Conservation (phyloP, 192 early-diverging fungal genomes). For the Dissophora ornata region DNA sequence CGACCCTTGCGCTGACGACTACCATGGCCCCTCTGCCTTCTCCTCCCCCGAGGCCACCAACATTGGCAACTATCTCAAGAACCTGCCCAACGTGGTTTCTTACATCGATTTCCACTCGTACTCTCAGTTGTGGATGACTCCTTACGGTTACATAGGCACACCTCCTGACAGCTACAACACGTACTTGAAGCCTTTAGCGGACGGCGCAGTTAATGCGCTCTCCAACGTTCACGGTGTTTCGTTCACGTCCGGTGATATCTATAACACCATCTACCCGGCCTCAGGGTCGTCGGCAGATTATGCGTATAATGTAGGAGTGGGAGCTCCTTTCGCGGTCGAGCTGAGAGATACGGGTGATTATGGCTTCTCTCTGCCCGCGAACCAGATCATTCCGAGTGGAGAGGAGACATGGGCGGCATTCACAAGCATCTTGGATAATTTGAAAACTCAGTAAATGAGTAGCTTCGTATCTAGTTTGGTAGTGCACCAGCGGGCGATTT, state of each 20-base stretch:
- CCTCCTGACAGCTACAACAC: constrained; percentile 13
- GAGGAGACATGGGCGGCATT: constrained; percentile 33
- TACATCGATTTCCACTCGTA: constrained; percentile 65
- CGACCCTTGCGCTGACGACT: constrained; percentile 59
- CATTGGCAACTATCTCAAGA: constrained; percentile 54
- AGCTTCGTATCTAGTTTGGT: neutral
- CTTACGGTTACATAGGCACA: constrained; percentile 22
- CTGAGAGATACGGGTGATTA: constrained; percentile 13
- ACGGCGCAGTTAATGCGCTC: constrained; percentile 11
- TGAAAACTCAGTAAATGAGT: neutral
- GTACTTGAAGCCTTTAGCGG: constrained; percentile 23
- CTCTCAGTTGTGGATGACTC: constrained; percentile 54
- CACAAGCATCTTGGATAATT: constrained; percentile 11
- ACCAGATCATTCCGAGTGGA: constrained; percentile 22
- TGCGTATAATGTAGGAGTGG: constrained; percentile 41
- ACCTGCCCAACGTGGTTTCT: constrained; percentile 31
- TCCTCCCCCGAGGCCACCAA: constrained; percentile 55
- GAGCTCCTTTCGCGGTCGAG: constrained; percentile 15
- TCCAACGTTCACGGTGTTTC: constrained; percentile 33
- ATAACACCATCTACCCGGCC: constrained; percentile 60
- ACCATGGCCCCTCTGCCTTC: constrained; percentile 30
- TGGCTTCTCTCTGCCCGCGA: constrained; percentile 16
- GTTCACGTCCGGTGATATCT: constrained; percentile 52
- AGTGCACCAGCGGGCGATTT: no score
- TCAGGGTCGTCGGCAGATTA: constrained; percentile 63